A percentile compares a stretch with the other conserved stretches of the same genome.
Evolutionary conservation across 129 eudicot genomes (phyloP).

Genomic region (Centrapalus pauciflorus): DNA sequence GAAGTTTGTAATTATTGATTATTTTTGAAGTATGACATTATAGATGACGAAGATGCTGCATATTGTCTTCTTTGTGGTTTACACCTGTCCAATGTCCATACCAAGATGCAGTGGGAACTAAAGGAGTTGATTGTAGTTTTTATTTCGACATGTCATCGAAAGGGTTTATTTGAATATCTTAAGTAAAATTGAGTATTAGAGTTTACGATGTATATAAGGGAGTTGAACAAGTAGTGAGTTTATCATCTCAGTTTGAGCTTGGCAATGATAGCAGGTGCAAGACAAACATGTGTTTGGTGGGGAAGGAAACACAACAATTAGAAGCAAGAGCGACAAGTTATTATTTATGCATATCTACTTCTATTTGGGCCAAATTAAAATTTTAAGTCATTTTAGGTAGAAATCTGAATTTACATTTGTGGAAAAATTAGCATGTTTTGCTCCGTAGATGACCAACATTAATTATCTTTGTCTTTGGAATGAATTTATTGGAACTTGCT

Average conservation of each 20-base stretch:
- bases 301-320: not conserved
- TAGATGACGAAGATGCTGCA: not conserved
- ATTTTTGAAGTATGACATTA: not conserved
- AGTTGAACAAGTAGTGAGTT: not conserved
- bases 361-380: not conserved
- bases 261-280: not conserved
- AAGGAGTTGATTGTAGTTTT: not conserved
- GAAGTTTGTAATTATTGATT: too few relatives aligned
- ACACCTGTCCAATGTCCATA: not conserved
- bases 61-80: not conserved
- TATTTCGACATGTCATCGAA: not conserved
- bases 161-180: not conserved
- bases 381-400: not conserved
- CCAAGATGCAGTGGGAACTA: not conserved
- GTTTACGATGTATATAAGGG: not conserved
- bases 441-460: not conserved
- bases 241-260: not conserved
- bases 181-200: not conserved
- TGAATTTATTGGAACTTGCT: too few relatives aligned
- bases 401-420: not conserved
- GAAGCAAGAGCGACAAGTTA: not conserved
- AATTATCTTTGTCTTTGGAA: too few relatives aligned
- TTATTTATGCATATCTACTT: not conserved
- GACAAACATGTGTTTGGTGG: not conserved
- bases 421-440: not conserved